Conservation (phyloP, 768 basidiomycete species). For the Kwoniella botswanensis region DNA sequence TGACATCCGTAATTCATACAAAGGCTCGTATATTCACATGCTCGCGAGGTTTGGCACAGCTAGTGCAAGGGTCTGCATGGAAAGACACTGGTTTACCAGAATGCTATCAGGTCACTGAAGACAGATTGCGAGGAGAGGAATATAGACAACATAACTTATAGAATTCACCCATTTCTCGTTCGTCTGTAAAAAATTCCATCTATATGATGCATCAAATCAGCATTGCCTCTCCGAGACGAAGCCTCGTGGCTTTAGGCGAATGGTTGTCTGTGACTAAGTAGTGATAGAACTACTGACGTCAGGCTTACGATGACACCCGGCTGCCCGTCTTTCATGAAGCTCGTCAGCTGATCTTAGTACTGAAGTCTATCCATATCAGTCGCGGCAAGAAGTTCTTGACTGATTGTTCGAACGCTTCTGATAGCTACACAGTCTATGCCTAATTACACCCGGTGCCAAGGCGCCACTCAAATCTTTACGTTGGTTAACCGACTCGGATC, state of each 20-base stretch:
- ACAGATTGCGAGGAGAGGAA: slow-evolving; percentile 25
- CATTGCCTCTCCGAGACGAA: too few relatives aligned
- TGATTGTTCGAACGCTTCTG: too few relatives aligned
- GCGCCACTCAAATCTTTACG: background rate
- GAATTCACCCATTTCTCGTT: background rate
- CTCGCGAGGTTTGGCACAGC: slow-evolving; percentile 36
- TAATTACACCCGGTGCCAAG: background rate
- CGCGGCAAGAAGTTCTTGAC: too few relatives aligned
- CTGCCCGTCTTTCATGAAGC: too few relatives aligned
- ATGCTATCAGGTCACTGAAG: slow-evolving; percentile 34
- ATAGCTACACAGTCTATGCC: too few relatives aligned
- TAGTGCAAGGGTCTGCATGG: slow-evolving; percentile 35
- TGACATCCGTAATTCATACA: background rate
- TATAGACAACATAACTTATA: slow-evolving; percentile 9
- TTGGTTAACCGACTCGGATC: background rate
- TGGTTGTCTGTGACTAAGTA: too few relatives aligned
- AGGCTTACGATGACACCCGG: too few relatives aligned
- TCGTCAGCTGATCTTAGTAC: too few relatives aligned
- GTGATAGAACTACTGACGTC: too few relatives aligned
- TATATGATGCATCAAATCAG: background rate
- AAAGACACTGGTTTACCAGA: slow-evolving; percentile 33
- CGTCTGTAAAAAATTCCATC: background rate
- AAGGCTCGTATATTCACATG: slow-evolving; percentile 47
- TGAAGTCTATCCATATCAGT: too few relatives aligned
- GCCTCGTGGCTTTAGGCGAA: too few relatives aligned